Conservation (phyloP, 139 green algal species). For the Micromonas pusilla region DNA sequence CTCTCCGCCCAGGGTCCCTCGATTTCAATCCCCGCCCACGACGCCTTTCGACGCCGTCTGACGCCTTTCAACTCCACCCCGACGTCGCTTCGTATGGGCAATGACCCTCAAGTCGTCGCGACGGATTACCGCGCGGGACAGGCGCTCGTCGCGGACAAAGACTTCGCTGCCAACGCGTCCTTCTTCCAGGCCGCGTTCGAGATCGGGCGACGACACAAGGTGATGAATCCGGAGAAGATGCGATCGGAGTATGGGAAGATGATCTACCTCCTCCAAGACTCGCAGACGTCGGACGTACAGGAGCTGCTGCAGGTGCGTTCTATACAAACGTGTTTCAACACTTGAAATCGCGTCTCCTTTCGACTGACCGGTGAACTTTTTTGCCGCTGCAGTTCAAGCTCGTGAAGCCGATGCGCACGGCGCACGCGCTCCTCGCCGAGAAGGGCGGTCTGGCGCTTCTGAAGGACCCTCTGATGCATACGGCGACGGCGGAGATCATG, state of each 20-base stretch:
- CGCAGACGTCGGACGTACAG: neutral
- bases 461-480: slow-evolving; percentile 62
- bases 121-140: slow-evolving; percentile 80
- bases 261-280: slow-evolving; percentile 78
- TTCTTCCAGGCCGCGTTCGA: slow-evolving; percentile 65
- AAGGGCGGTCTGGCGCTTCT: slow-evolving; percentile 46
- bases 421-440: slow-evolving; percentile 69
- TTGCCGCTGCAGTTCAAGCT: slow-evolving; percentile 16
- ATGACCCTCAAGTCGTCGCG: too few species aligned
- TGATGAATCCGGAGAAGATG: slow-evolving; percentile 76
- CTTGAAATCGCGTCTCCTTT: neutral
- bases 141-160: slow-evolving; percentile 62
- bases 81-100: too few species aligned
- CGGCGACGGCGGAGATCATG: slow-evolving; percentile 77
- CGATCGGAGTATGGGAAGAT: slow-evolving; percentile 83
- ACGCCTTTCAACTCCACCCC: too few species aligned
- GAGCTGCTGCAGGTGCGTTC: too few species aligned
- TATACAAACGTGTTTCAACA: neutral
- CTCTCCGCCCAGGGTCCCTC: too few species aligned
- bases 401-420: slow-evolving; percentile 47
- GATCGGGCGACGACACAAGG: slow-evolving; percentile 78
- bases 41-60: too few species aligned
- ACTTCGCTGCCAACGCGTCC: slow-evolving; percentile 40
- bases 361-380: too few species aligned
- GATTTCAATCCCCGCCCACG: too few species aligned